phyloP scores from a whole-genome alignment of 345 rosid species.

The Gossypium arboreum region DNA sequence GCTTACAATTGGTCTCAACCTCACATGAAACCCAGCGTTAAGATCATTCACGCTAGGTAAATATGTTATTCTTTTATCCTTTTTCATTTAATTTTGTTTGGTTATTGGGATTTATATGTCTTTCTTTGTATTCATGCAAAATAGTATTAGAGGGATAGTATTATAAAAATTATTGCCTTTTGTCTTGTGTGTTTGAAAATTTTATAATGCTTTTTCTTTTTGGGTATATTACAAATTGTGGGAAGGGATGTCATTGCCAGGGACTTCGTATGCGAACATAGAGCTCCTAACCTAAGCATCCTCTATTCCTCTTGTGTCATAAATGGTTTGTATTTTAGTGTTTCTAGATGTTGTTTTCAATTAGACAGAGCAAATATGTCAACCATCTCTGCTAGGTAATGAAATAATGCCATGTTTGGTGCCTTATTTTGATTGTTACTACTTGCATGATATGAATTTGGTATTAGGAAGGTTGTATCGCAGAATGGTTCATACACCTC shows the following conservation, averaged over 20 bases:
- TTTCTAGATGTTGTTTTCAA: not conserved
- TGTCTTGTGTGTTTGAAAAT: not conserved
- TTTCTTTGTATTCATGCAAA: not conserved
- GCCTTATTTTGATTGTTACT: not conserved
- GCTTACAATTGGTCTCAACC: conserved; percentile 97
- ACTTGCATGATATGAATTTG: not conserved
- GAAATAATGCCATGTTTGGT: not conserved
- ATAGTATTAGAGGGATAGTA: not conserved
- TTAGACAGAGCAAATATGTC: not conserved
- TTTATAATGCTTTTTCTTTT: not conserved
- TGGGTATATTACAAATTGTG: no score
- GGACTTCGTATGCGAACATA: no score
- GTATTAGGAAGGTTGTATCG: not conserved
- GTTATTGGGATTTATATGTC: not conserved
- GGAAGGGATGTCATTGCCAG: no score
- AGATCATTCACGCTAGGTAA: conserved; percentile 92
- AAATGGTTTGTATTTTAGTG: not conserved
- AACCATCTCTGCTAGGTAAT: not conserved
- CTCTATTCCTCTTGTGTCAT: not conserved
- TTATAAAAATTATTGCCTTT: not conserved
- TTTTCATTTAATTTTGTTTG: not conserved
- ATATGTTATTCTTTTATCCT: not conserved
- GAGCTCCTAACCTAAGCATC: not conserved
- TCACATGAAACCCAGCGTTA: conserved; percentile 91
- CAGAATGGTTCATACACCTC: not conserved